Conservation (phyloP, 345 rosid species). For the Eucalyptus curtisii region DNA sequence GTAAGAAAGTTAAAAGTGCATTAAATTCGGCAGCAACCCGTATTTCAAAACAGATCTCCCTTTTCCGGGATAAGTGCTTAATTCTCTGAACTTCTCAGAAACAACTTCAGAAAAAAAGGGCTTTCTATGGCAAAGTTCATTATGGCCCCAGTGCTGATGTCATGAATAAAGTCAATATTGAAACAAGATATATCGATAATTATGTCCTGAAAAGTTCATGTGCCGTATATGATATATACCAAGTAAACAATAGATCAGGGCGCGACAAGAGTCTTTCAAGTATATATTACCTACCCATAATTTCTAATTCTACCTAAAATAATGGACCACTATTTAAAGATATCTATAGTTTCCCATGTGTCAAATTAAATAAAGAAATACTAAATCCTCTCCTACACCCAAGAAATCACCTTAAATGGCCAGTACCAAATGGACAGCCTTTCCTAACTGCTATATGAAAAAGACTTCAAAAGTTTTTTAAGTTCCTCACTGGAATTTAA, state of each 20-base stretch:
- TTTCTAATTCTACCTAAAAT: not conserved
- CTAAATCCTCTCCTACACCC: not conserved
- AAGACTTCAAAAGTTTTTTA: not conserved
- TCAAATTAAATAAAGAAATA: not conserved
- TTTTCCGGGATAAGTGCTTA: not conserved
- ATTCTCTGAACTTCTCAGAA: not conserved
- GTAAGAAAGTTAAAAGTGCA: not conserved
- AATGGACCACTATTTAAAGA: not conserved
- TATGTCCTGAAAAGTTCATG: not conserved
- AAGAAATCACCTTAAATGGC: not conserved
- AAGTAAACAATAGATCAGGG: not conserved
- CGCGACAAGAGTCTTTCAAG: not conserved
- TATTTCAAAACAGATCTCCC: not conserved
- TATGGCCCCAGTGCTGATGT: not conserved
- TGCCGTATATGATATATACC: not conserved
- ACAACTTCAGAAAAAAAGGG: not conserved
- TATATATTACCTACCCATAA: not conserved
- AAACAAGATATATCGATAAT: not conserved
- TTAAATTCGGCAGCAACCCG: not conserved
- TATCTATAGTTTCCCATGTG: not conserved
- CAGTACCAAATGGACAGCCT: not conserved
- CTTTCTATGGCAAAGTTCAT: not conserved
- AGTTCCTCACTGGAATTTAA: not conserved
- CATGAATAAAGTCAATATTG: not conserved
- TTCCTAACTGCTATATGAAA: not conserved